phyloP scores from a whole-genome alignment of 306 rosid species.

The Ochetophila trinervis region DNA sequence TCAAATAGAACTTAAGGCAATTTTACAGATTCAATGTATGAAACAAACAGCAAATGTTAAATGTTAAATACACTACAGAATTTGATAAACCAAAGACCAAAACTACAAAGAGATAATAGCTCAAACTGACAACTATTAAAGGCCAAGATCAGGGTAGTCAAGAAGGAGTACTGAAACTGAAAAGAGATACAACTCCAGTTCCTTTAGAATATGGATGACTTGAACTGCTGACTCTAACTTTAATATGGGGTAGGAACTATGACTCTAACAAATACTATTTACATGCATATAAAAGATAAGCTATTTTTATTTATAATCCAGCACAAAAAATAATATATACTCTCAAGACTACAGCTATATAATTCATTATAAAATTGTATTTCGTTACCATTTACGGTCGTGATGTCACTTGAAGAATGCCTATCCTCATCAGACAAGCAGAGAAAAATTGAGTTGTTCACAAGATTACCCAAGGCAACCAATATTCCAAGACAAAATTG shows the following conservation, averaged over 20 bases:
- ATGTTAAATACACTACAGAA: too few relatives aligned
- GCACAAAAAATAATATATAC: neutral
- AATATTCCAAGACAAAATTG: conserved; percentile 92
- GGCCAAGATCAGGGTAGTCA: too few relatives aligned
- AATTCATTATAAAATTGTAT: neutral
- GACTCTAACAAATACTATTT: neutral
- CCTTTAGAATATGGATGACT: neutral
- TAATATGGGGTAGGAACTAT: neutral
- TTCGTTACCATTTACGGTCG: conserved; percentile 55
- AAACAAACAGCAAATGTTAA: too few relatives aligned
- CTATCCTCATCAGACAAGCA: conserved; percentile 71
- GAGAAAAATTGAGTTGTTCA: conserved; percentile 90
- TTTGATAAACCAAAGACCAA: too few relatives aligned
- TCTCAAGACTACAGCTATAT: neutral
- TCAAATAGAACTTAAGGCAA: too few relatives aligned
- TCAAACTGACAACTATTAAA: too few relatives aligned
- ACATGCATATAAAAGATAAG: neutral
- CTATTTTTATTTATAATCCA: neutral
- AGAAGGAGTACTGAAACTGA: neutral
- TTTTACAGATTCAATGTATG: too few relatives aligned
- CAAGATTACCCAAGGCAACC: conserved; percentile 98
- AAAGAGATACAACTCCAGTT: neutral
- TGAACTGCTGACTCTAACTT: neutral
- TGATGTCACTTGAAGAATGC: conserved; percentile 46
- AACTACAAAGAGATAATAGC: too few relatives aligned